Evolutionary conservation across 495 filamentous ascomycete genomes (phyloP).

Genomic region (Darksidea phi): DNA sequence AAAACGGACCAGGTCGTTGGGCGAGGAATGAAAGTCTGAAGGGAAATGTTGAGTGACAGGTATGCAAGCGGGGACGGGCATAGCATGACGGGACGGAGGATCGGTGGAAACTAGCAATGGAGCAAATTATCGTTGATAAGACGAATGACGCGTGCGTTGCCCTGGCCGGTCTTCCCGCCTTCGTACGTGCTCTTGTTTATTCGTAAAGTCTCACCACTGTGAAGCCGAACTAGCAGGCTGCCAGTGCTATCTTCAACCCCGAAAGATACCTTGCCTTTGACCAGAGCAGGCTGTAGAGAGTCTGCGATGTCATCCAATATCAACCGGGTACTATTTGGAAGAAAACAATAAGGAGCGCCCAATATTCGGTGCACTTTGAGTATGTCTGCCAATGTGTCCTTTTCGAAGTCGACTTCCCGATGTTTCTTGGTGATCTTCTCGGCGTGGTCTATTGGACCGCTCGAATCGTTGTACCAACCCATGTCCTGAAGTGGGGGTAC

Average conservation of each 20-base stretch:
- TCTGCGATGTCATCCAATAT: constrained; percentile 11
- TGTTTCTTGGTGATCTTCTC: constrained; percentile 24
- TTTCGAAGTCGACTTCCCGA: constrained; percentile 52
- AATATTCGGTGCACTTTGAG: constrained; percentile 52
- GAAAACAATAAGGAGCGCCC: constrained; percentile 52
- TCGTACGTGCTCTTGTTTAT: not conserved
- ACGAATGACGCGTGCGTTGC: not conserved
- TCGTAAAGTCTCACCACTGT: not conserved
- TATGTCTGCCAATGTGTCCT: constrained; percentile 52
- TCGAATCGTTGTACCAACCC: constrained; percentile 23
- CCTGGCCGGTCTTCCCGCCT: not conserved
- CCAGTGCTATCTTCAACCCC: too few species aligned
- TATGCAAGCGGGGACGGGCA: too few species aligned
- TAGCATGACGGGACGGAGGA: too few species aligned
- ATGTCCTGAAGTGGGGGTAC: constrained; percentile 45
- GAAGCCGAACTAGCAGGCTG: not conserved
- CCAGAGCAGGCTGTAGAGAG: too few species aligned
- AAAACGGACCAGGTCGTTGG: too few species aligned
- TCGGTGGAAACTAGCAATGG: too few species aligned
- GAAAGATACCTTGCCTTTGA: not conserved
- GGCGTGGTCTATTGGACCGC: constrained; percentile 17
- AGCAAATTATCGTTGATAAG: not conserved
- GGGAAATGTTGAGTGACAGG: too few species aligned
- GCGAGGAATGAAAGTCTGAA: too few species aligned
- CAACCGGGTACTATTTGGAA: constrained; percentile 11